Evolutionary conservation across 208 protist species (phyloP), one percentile per base, ranked within the genome.

Genomic region (Trypanosoma mega): DNA sequence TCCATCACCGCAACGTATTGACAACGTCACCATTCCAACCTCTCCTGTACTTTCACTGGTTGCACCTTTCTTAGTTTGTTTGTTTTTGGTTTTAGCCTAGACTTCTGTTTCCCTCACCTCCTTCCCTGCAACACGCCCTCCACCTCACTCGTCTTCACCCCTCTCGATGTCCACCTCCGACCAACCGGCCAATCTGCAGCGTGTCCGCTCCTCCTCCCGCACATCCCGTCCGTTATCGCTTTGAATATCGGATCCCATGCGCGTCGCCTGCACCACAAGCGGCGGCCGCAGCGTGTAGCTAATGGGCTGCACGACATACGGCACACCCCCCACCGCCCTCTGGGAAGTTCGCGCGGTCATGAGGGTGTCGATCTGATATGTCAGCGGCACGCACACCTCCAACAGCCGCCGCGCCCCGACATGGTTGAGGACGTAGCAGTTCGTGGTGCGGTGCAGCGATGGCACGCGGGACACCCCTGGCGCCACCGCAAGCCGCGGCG

Each of bases 231-330:
- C 60, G 33, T 34, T 53, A 26, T 5, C 29, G 21, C 21, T 21
- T 49, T 95, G 89, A 61, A 95, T 95, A 54, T 95, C 89, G 0
- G 80, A 84, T n/a, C 70, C 85, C n/a, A 85, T 68, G 27, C 61
- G 63, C 16, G 73, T 72, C 0, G 76, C 63, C 66, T 95, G 89
- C 45, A 52, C 59, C 20, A 90, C 68, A 8, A 95, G 72, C 0
- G 89, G 85, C 4, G 89, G 89, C 66, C 88, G 85, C 27, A 95
- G 53, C n/a, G 89, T 93, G 63, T 90, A 92, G 72, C 81, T 87
- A 14, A 63, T 36, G n/a, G 83, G 83, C 5, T 68, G 49, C 31
- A 48, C 56, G 54, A 95, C 83, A 50, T 80, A 77, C 8, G 78
- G 68, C 26, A 73, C 39, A 33, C 56, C 56, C 26, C 49, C 33